Conservation (phyloP, 2,329 filamentous ascomycete genomes). For the Mollisia scopiformis region DNA sequence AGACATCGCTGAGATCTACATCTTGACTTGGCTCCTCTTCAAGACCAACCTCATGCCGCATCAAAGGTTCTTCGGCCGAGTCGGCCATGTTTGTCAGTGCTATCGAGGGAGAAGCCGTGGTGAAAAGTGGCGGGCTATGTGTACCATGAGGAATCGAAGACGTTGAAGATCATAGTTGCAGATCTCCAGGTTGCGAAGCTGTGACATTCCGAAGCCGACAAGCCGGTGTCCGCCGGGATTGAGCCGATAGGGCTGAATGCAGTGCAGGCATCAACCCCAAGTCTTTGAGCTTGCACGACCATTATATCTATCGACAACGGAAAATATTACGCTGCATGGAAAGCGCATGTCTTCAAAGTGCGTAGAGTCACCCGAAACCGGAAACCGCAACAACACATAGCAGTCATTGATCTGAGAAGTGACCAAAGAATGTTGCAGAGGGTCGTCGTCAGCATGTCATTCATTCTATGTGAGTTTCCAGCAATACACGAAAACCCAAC, state of each 20-base stretch:
- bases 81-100: constrained; percentile 31
- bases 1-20: constrained; percentile 26
- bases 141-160: constrained; percentile 3
- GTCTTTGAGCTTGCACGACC: no score
- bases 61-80: constrained; percentile 33
- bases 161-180: no score
- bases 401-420: no score
- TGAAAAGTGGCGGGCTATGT: constrained; percentile 4
- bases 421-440: no score
- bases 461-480: neutral
- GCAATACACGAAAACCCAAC: neutral
- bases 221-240: neutral
- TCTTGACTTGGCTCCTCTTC: constrained; percentile 20
- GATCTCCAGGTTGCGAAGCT: neutral
- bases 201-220: neutral
- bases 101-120: constrained; percentile 20
- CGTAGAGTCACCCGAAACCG: neutral
- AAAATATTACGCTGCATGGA: no score
- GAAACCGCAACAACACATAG: no score
- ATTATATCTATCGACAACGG: no score
- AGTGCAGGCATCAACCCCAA: no score
- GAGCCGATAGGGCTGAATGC: neutral
- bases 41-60: constrained; percentile 24
- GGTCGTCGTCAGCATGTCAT: neutral
- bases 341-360: no score